Evolutionary conservation across 2,329 filamentous ascomycete species (phyloP), one percentile per base, ranked within the genome.

Genomic region (Tothia fuscella): DNA sequence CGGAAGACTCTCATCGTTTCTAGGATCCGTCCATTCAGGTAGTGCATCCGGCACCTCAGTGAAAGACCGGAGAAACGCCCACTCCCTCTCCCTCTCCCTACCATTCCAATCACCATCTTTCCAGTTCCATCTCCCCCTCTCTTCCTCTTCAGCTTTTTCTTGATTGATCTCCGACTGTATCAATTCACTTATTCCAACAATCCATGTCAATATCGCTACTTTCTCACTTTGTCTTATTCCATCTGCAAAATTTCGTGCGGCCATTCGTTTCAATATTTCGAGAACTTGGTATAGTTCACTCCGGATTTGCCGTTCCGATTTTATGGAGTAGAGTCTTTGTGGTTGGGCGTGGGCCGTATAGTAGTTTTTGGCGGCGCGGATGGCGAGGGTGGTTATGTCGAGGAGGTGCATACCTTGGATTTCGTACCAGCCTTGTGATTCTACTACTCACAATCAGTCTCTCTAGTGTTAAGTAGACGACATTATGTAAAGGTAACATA

Each of bases 331-430:
- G 14, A 96, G 68, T 28, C 84, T 79, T 51, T 91, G 81, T 1
- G 88, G 86, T 41, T 88, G 73, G 54, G 93, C 83, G 57, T 96
- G 91, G 3, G 86, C 76, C 0, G 88, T 95, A 62, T 98, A 96
- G 64, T 96, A 98, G 53, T 93, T 80, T 63, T 93, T 94, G 39
- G 91, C 91, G 1, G 89, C 87, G 40, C 87, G 78, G 50, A 98
- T 96, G n/a, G 89, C 89, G 41, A 96, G 70, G 1, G 91, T 98
- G 56, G 91, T 82, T 41, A 93, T 79, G 57, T 96, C 89, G 43
- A 96, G 74, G 28, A 98, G 77, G 54, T 93, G 84, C 68, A 96
- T 78, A 14, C 89, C 91, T 58, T 94, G 85, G 17, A 93, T 72
- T 60, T 95, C 86, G 57, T 82, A 76, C 78, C 82, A 93, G 6